Base-by-base conservation (phyloP, 495 filamentous ascomycete genomes). In the Aspergillus homomorphus region DNA sequence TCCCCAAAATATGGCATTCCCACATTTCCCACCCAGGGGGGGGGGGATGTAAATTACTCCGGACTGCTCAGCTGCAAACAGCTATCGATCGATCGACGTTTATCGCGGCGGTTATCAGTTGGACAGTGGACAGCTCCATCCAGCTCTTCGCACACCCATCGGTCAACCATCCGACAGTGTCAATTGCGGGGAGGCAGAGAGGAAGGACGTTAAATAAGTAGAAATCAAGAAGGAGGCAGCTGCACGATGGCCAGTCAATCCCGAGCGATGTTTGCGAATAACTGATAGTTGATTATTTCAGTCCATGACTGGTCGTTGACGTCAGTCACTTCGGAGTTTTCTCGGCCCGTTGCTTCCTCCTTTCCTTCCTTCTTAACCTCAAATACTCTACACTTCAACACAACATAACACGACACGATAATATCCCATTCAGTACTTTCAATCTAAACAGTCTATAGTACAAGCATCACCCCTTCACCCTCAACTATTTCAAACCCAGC, bases 321-420 rank as follows among this genome's bases (percentile, higher is more conserved):
- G 33, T 38, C 33, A 38, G 64, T 71, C 69, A 67, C 54, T 43
- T 66, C 69, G 69, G 69, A 28, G 16, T 45, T 63, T 45, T 51
- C 60, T 71, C 69, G 69, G 68, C 45, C 23, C 44, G 41, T 8
- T 18, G 30, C 58, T 43, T 59, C 16, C 33, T 7, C 38, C 45
- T 54, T 48, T 53, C 57, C 58, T 57, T 19, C 43, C 21, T 24
- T 15, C 51, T 18, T 52, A 18, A 48, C 28, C 16, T 45, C 41
- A 26, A 22, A 24, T 21, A 22, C 50, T 19, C 12, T 20, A 28
- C 3, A 18, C 22, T 19, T 46, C 7, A 28, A 52, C 16, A 33
- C 50, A 38, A 5, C 22, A 19, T 38, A 18, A 38, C n/a, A n/a
- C n/a, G n/a, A n/a, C n/a, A n/a, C n/a, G n/a, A n/a, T n/a, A n/a